phyloP scores from a whole-genome alignment of 257 asterid species.

The Nicotiana undulata region DNA sequence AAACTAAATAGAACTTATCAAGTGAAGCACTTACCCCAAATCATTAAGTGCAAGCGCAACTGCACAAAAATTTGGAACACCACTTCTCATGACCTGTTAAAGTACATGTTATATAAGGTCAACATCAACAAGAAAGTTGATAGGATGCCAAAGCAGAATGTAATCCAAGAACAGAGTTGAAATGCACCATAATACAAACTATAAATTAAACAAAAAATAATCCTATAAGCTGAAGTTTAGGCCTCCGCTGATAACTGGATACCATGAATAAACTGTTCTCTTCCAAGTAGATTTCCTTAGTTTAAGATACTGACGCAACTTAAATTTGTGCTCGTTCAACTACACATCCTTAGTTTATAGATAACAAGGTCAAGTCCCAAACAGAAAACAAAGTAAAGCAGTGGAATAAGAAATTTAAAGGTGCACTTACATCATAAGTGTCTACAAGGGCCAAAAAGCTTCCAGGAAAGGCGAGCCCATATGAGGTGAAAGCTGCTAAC shows the following conservation, averaged over 20 bases:
- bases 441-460: slow-evolving; percentile 85
- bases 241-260: not conserved
- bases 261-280: not conserved
- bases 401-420: not conserved
- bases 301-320: not conserved
- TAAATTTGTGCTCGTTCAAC: not conserved
- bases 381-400: not conserved
- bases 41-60: slow-evolving; percentile 91
- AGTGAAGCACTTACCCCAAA: slow-evolving; percentile 61
- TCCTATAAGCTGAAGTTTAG: not conserved
- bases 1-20: not conserved
- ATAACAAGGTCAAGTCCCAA: not conserved
- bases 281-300: not conserved
- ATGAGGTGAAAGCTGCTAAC: slow-evolving; percentile 77
- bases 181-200: not conserved
- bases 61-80: slow-evolving; percentile 93
- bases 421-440: slow-evolving; percentile 81
- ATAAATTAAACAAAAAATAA: not conserved
- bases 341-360: not conserved
- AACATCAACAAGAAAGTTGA: not conserved
- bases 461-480: slow-evolving; percentile 85
- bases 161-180: not conserved
- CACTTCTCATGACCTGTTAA: slow-evolving; percentile 87
- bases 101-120: slow-evolving; percentile 8
- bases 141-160: not conserved